phyloP scores from a whole-genome alignment of 805 yeast genomes.

The Hermanozyma aechmeae region DNA sequence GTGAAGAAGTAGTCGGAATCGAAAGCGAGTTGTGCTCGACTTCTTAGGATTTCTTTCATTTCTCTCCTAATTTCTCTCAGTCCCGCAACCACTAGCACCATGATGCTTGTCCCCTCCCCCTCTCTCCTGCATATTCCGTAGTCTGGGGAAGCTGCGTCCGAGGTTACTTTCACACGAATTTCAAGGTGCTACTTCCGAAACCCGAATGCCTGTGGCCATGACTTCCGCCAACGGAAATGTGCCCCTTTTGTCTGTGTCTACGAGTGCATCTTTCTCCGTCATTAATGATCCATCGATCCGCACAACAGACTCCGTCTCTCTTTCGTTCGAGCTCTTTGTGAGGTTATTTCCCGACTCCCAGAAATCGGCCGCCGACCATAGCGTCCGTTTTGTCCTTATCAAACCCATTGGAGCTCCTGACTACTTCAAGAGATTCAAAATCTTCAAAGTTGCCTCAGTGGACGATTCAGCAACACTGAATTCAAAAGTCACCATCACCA shows the following conservation, averaged over 20 bases:
- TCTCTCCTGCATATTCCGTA: too few species aligned
- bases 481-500: conserved; percentile 28
- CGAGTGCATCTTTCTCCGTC: conserved; percentile 21
- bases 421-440: conserved; percentile 19
- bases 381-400: conserved; percentile 19
- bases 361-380: conserved; percentile 1
- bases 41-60: too few species aligned
- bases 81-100: too few species aligned
- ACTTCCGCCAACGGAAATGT: too few species aligned
- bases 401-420: conserved; percentile 33
- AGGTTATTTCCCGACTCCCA: conserved; percentile 20
- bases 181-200: too few species aligned
- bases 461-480: conserved; percentile 13
- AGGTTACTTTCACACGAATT: too few species aligned
- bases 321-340: conserved; percentile 25
- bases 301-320: conserved; percentile 17
- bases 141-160: too few species aligned
- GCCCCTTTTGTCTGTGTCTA: conserved; percentile 15
- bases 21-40: too few species aligned
- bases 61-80: too few species aligned
- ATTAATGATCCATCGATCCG: conserved; percentile 20
- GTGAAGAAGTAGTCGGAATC: too few species aligned
- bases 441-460: conserved; percentile 27
- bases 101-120: too few species aligned
- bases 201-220: conserved; percentile 2